Conservation (phyloP, 345 rosid species). For the Salix dunnii region DNA sequence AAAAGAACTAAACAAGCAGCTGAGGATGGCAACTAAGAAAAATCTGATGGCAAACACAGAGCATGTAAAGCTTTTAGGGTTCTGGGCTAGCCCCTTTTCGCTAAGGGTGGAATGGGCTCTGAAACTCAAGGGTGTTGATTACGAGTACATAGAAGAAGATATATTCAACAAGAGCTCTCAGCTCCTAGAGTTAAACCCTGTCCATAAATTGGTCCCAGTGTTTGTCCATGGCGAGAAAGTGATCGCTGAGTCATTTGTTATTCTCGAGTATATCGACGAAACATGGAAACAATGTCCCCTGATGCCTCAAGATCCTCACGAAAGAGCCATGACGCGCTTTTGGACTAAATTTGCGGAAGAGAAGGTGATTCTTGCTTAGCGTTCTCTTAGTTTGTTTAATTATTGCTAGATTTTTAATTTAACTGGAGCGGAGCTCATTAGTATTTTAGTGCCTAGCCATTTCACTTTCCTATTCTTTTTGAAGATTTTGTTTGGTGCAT, state of each 20-base stretch:
- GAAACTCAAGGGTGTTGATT: slow-evolving; percentile 19
- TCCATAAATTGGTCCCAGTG: slow-evolving; percentile 15
- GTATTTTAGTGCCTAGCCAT: too few species aligned
- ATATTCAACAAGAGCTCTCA: slow-evolving; percentile 14
- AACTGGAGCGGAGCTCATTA: background rate
- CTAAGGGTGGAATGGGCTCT: slow-evolving; percentile 17
- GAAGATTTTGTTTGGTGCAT: slow-evolving; percentile 3
- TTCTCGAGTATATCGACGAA: slow-evolving; percentile 34
- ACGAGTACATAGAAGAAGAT: slow-evolving; percentile 23
- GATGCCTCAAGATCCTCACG: slow-evolving; percentile 37
- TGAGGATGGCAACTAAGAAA: background rate
- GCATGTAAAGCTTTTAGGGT: slow-evolving; percentile 21
- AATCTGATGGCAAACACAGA: background rate
- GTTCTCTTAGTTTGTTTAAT: background rate
- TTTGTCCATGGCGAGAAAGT: slow-evolving; percentile 15
- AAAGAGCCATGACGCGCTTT: slow-evolving; percentile 35
- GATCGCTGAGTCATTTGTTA: slow-evolving; percentile 14
- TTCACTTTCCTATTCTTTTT: background rate
- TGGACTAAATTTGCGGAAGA: slow-evolving; percentile 37
- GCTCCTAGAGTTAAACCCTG: slow-evolving; percentile 20
- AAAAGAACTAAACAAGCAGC: background rate
- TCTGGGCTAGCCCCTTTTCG: slow-evolving; percentile 18
- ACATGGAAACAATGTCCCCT: slow-evolving; percentile 33
- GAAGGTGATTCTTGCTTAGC: slow-evolving; percentile 17
- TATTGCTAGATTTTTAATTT: background rate